These are phyloP conservation scores for Mortierella alpina DNA, from an alignment of 192 early-diverging fungal genomes.

Conservation along the genomic window DNA sequence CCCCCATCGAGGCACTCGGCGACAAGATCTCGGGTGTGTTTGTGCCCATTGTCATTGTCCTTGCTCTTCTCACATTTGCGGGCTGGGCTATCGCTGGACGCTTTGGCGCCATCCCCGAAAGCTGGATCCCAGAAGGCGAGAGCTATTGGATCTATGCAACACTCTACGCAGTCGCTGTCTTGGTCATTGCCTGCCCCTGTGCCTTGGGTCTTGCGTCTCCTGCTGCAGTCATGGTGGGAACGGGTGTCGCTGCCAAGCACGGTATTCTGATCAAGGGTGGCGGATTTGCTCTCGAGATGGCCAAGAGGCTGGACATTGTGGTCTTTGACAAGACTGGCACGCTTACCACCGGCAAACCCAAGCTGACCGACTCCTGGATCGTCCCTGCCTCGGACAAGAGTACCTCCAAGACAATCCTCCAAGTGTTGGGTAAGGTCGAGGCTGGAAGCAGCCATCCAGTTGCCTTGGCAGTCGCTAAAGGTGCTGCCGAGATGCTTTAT, in stretches of 20 bases:
- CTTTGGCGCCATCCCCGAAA: slow-evolving; percentile 38
- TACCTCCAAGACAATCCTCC: slow-evolving; percentile 23
- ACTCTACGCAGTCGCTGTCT: slow-evolving; percentile 68
- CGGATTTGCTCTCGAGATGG: slow-evolving; percentile 78
- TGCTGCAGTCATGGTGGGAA: slow-evolving; percentile 81
- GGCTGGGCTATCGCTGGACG: slow-evolving; percentile 62
- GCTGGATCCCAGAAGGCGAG: slow-evolving; percentile 59
- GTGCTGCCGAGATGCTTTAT: slow-evolving; percentile 15
- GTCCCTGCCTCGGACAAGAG: slow-evolving; percentile 1
- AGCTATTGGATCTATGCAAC: slow-evolving; percentile 61
- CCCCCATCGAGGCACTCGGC: slow-evolving; percentile 74
- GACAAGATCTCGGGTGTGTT: slow-evolving; percentile 72
- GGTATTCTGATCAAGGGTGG: slow-evolving; percentile 81
- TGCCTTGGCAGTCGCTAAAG: slow-evolving; percentile 65
- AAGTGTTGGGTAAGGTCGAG: slow-evolving; percentile 62
- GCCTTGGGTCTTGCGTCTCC: slow-evolving; percentile 76
- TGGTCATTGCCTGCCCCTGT: slow-evolving; percentile 82
- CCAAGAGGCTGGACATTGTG: slow-evolving; percentile 68
- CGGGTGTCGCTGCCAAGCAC: slow-evolving; percentile 71
- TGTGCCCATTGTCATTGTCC: slow-evolving; percentile 70
- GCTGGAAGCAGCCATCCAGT: slow-evolving; percentile 77
- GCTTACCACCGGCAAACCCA: slow-evolving; percentile 76
- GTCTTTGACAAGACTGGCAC: slow-evolving; percentile 92
- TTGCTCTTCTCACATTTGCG: slow-evolving; percentile 68
- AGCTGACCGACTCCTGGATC: slow-evolving; percentile 58